Percentiles rank a stretch among this genome's conserved stretches.
phyloP scores from a whole-genome alignment of 1,284 basidiomycete species.

The Mycena citricolor region DNA sequence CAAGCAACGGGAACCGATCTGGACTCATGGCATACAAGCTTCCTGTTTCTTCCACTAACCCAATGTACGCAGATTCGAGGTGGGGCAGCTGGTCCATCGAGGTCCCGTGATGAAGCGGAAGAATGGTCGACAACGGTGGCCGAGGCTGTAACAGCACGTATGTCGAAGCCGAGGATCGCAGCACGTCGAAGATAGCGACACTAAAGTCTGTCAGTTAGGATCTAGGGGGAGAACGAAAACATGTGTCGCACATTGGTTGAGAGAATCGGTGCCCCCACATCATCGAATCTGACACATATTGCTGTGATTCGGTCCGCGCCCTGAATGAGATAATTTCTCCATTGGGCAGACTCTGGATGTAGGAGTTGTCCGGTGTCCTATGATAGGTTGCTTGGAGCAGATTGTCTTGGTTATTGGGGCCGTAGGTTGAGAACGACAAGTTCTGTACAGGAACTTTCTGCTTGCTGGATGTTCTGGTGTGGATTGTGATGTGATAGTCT shows the following conservation, averaged over 20 bases:
- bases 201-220: conserved; percentile 34
- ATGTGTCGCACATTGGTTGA: conserved; percentile 51
- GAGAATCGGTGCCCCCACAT: conserved; percentile 61
- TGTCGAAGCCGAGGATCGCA: conserved; percentile 48
- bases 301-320: conserved; percentile 31
- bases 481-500: conserved; percentile 77
- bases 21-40: conserved; percentile 81
- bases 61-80: conserved; percentile 66
- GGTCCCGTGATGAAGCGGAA: conserved; percentile 44
- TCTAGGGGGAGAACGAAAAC: neutral
- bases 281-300: conserved; percentile 35
- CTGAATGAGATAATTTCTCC: conserved; percentile 77
- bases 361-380: conserved; percentile 69
- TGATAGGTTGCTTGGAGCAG: conserved; percentile 64
- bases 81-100: conserved; percentile 43
- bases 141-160: conserved; percentile 80
- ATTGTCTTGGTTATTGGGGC: conserved; percentile 78
- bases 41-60: conserved; percentile 66
- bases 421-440: conserved; percentile 80
- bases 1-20: conserved; percentile 70
- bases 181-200: conserved; percentile 79
- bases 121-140: conserved; percentile 62
- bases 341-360: conserved; percentile 76
- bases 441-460: conserved; percentile 62
- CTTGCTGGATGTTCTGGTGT: conserved; percentile 44